Evolutionary conservation across 2,329 filamentous ascomycete species (phyloP).

Genomic region (Cladosporium sp.): DNA sequence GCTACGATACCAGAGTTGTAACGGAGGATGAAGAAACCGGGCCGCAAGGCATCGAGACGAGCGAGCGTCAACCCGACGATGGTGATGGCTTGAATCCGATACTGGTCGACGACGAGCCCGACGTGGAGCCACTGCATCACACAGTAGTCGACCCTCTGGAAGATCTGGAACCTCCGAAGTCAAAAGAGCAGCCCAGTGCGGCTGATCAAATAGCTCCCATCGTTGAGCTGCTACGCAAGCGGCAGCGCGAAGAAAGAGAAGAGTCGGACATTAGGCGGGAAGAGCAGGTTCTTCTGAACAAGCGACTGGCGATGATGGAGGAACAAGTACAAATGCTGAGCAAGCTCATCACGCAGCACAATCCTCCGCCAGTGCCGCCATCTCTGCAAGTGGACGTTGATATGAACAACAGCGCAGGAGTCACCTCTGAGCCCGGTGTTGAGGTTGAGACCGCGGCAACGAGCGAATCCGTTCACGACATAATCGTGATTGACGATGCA

Average conservation of each 20-base stretch:
- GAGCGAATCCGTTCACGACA: background rate
- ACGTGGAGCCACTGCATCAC: background rate
- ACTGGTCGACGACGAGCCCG: background rate
- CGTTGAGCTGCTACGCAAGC: background rate
- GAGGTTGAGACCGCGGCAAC: background rate
- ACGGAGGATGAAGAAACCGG: background rate
- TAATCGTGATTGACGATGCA: background rate
- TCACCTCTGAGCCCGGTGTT: no score
- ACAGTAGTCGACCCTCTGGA: no score
- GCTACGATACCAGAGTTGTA: background rate
- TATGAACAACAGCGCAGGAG: background rate
- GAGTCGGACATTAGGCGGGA: constrained; percentile 1
- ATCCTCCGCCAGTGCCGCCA: background rate
- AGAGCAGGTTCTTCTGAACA: constrained; percentile 1
- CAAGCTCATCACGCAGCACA: background rate
- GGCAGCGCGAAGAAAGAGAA: constrained; percentile 1
- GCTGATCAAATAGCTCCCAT: background rate
- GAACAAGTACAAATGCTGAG: constrained; percentile 3
- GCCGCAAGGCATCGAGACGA: background rate
- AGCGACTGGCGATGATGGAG: background rate
- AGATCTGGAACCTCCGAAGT: background rate
- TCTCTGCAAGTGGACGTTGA: background rate
- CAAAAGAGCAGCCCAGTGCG: background rate
- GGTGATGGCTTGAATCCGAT: background rate
- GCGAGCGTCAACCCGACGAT: background rate